Conservation (phyloP, 805 yeast genomes). For the Ogataea chonburiensis region DNA sequence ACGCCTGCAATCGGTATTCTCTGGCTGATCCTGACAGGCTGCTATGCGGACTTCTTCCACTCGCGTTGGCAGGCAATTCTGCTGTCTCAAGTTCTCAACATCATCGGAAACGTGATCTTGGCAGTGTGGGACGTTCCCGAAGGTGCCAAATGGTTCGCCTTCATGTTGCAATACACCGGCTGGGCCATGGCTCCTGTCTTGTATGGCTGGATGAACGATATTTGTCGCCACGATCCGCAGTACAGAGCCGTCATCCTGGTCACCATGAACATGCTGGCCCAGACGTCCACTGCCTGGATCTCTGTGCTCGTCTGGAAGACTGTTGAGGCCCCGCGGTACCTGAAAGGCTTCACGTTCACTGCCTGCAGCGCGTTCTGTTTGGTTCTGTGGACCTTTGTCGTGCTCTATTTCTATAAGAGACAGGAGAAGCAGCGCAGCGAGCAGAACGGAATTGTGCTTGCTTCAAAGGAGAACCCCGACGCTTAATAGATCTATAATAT, state of each 20-base stretch:
- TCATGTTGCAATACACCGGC: slow-evolving; percentile 39
- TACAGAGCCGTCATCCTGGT: slow-evolving; percentile 39
- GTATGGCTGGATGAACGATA: slow-evolving; percentile 52
- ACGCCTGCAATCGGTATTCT: slow-evolving; percentile 31
- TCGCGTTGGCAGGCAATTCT: slow-evolving; percentile 28
- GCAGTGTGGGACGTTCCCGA: slow-evolving; percentile 49
- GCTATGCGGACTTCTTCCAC: slow-evolving; percentile 25
- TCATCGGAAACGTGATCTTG: slow-evolving; percentile 31
- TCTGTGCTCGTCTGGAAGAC: slow-evolving; percentile 44
- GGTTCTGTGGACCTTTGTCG: slow-evolving; percentile 16
- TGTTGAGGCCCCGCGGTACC: slow-evolving; percentile 39
- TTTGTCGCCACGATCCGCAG: slow-evolving; percentile 43
- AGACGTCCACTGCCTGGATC: slow-evolving; percentile 41
- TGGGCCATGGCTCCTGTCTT: slow-evolving; percentile 55
- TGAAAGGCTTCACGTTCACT: slow-evolving; percentile 31
- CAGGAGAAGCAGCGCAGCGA: slow-evolving; percentile 9
- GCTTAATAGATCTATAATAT: no score
- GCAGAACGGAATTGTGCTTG: slow-evolving; percentile 10
- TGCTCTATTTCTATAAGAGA: slow-evolving; percentile 15
- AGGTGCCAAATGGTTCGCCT: slow-evolving; percentile 40
- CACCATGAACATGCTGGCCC: slow-evolving; percentile 41
- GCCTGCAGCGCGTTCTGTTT: slow-evolving; percentile 17
- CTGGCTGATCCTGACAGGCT: slow-evolving; percentile 18
- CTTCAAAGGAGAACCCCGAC: no score
- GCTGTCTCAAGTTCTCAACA: slow-evolving; percentile 42